Evolutionary conservation across 2,329 filamentous ascomycete species (phyloP).

Genomic region (Lachnellula suecica): DNA sequence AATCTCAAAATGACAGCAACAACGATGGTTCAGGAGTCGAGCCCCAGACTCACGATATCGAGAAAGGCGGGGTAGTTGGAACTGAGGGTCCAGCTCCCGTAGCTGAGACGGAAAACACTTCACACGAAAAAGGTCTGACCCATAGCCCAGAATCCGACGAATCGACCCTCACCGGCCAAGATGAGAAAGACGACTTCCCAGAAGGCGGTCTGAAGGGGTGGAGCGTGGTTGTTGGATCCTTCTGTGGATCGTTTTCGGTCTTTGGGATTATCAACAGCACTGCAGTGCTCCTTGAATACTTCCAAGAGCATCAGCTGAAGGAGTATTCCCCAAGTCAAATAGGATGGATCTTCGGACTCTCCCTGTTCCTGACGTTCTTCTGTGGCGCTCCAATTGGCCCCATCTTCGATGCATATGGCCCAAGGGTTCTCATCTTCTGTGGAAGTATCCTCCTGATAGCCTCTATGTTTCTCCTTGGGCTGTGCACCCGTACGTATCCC

Average conservation of each 20-base stretch:
- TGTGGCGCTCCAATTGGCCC: conserved; percentile 69
- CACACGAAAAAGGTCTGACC: conserved; percentile 12
- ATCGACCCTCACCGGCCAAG: conserved; percentile 12
- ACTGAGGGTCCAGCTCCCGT: conserved; percentile 2
- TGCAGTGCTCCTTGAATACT: conserved; percentile 62
- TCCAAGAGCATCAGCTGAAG: conserved; percentile 59
- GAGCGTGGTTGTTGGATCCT: conserved; percentile 66
- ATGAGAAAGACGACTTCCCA: conserved; percentile 49
- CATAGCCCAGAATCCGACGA: conserved; percentile 12
- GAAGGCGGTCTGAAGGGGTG: conserved; percentile 66
- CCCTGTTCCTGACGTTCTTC: conserved; percentile 68
- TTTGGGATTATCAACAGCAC: conserved; percentile 65
- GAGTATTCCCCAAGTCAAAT: conserved; percentile 56
- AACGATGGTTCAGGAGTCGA: neutral
- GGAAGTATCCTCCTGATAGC: conserved; percentile 29
- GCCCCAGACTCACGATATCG: conserved; percentile 12
- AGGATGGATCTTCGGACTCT: conserved; percentile 60
- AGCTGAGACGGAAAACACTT: conserved; percentile 5
- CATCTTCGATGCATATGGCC: conserved; percentile 66
- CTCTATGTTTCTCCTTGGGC: conserved; percentile 50
- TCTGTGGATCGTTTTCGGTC: conserved; percentile 58
- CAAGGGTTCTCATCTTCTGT: conserved; percentile 38
- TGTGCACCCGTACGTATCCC: conserved; percentile 49
- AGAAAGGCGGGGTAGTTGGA: conserved; percentile 17
- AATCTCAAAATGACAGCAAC: conserved; percentile 16